phyloP scores from a whole-genome alignment of 805 yeast species.

The Myxozyma monticola region DNA sequence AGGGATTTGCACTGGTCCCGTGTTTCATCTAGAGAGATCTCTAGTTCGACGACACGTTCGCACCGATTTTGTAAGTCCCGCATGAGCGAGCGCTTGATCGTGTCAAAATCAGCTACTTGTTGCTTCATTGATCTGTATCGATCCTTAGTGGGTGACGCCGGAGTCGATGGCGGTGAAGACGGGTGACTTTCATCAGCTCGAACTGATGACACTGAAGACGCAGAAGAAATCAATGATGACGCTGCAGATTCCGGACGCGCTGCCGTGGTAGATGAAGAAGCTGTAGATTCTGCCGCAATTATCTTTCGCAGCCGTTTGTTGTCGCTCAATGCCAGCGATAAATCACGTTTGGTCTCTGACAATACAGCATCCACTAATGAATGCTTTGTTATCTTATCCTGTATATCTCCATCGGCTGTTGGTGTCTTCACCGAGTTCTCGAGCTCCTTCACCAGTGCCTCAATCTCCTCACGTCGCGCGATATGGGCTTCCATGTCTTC shows the following conservation, averaged over 20 bases:
- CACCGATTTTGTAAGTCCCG: slow-evolving; percentile 39
- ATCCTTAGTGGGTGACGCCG: slow-evolving; percentile 21
- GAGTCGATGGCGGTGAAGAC: slow-evolving; percentile 6
- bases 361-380: slow-evolving; percentile 11
- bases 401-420: background rate
- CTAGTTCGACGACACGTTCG: slow-evolving; percentile 45
- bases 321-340: slow-evolving; percentile 14
- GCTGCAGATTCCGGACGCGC: slow-evolving; percentile 8
- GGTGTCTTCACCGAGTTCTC: slow-evolving; percentile 11
- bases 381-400: slow-evolving; percentile 1
- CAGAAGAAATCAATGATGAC: slow-evolving; percentile 9
- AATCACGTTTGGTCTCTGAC: slow-evolving; percentile 19
- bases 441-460: slow-evolving; percentile 16
- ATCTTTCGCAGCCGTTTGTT: slow-evolving; percentile 21
- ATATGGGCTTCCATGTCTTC: slow-evolving; percentile 20
- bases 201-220: background rate
- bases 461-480: slow-evolving; percentile 26
- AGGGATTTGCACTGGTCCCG: slow-evolving; percentile 40
- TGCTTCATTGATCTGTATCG: slow-evolving; percentile 20
- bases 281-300: background rate
- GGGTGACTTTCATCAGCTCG: background rate
- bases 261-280: background rate
- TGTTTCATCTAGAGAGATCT: slow-evolving; percentile 45
- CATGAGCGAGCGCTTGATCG: slow-evolving; percentile 35
- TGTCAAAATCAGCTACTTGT: slow-evolving; percentile 31